Evolutionary conservation across 164 flowering plant genomes (phyloP).

Genomic region (Liriodendron chinense): DNA sequence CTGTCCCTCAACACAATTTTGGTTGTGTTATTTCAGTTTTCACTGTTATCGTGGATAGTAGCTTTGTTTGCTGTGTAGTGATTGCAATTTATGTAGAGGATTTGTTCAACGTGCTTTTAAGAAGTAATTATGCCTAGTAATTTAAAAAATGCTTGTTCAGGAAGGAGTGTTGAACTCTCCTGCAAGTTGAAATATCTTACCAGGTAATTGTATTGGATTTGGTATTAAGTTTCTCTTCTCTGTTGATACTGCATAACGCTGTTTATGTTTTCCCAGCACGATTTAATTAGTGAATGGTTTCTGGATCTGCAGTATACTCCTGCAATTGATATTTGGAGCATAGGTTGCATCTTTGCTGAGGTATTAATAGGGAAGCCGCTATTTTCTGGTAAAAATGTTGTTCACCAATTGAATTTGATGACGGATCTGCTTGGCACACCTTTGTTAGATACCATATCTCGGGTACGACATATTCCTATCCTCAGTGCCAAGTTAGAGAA

Average conservation of each 20-base stretch:
- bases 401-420: conserved; percentile 93
- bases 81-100: not conserved
- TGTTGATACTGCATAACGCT: not conserved
- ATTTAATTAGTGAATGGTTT: conserved; percentile 7
- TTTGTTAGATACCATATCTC: conserved; percentile 76
- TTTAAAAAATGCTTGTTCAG: conserved; percentile 20
- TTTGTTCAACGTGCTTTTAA: not conserved
- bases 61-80: no score
- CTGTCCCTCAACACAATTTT: not conserved
- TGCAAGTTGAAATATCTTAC: conserved; percentile 20
- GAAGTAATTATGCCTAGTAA: not conserved
- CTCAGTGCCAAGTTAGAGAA: no score
- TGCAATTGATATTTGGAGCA: conserved; percentile 97
- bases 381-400: conserved; percentile 96
- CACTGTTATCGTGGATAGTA: not conserved
- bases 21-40: not conserved
- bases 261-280: not conserved
- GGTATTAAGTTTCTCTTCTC: conserved; percentile 1
- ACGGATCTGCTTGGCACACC: conserved; percentile 97
- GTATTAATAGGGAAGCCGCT: conserved; percentile 85
- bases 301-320: conserved; percentile 75
- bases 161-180: conserved; percentile 23
- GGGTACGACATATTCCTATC: conserved; percentile 37
- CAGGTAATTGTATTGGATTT: conserved; percentile 21
- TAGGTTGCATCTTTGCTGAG: conserved; percentile 97